Base-by-base conservation (phyloP, 1,139 yeast genomes). In the Magnusiomyces sp. region DNA sequence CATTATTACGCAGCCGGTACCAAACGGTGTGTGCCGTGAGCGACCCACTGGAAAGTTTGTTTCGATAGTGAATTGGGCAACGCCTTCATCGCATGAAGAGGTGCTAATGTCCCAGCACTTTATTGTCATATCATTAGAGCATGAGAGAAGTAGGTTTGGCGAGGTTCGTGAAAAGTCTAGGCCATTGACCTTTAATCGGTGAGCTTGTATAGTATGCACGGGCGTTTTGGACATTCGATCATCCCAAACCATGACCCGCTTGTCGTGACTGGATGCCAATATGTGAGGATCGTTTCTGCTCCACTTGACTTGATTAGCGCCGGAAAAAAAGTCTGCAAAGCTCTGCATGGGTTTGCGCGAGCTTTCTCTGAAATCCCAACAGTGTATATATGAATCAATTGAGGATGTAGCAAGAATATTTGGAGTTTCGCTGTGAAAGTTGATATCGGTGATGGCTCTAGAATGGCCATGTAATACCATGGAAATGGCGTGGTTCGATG, bases 291-390 rank as follows among this genome's bases (percentile, higher is more conserved):
- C 83, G 47, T 74, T 72, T 56, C 80, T 80, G 62, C 84, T 88
- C 97, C 97, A 92, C 64, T 90, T 89, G 14, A 89, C 96, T 64
- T 90, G 97, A 0, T 94, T 81, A 0, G 97, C 95, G 1, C 95
- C 95, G 0, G 97, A 95, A 53, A 87, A 71, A 95, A 96, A 92
- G 62, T 90, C 96, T 5, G 96, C 89, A 71, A 88, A 89, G 47
- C 81, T 77, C 50, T 77, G 76, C 2, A 79, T 81, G 0, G 97
- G 95, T 50, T 72, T 70, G 23, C 76, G 59, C 0, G 96, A 90
- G 6, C 7, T 23, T 10, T 81, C 73, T 53, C 98, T 72, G 74
- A 90, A 73, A 67, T 92, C 98, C 98, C 98, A 92, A 3, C 86
- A 79, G 53, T 82, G 78, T 14, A 89, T 83, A 62, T 80, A 84